A percentile compares a stretch with the other conserved stretches of the same genome.
Evolutionary conservation across 164 flowering plant species (phyloP).

Genomic region (Liriodendron chinense): DNA sequence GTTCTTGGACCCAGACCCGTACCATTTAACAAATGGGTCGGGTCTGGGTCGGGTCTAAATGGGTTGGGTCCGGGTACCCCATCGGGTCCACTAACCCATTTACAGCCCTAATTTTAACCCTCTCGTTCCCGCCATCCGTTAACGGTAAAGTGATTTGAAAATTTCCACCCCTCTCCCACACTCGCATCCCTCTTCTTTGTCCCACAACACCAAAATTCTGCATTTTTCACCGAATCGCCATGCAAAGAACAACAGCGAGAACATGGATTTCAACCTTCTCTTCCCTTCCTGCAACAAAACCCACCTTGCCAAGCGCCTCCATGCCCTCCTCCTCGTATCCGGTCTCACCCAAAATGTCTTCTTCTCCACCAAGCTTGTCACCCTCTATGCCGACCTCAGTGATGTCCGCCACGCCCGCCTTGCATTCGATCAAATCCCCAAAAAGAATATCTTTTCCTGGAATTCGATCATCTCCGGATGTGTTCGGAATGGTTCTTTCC

Average conservation of each 20-base stretch:
- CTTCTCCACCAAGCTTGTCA: constrained; percentile 54
- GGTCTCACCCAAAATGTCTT: constrained; percentile 41
- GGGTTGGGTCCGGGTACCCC: too few species aligned
- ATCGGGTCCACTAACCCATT: too few species aligned
- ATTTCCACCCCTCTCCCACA: too few species aligned
- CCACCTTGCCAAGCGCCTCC: constrained; percentile 43
- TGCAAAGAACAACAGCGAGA: constrained; percentile 8
- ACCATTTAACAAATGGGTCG: too few species aligned
- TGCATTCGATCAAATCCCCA: constrained; percentile 40
- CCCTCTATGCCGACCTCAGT: constrained; percentile 49
- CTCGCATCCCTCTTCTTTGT: too few species aligned
- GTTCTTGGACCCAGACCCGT: too few species aligned
- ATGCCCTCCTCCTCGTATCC: constrained; percentile 53
- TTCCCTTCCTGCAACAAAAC: constrained; percentile 42
- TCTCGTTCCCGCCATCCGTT: too few species aligned
- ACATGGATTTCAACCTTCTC: constrained; percentile 40
- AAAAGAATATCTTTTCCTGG: constrained; percentile 58
- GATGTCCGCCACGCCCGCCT: constrained; percentile 34
- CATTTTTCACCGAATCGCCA: not conserved
- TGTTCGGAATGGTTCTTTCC: constrained; percentile 41
- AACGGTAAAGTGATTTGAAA: too few species aligned
- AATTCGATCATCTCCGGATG: constrained; percentile 62
- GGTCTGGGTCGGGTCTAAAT: too few species aligned
- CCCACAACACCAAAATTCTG: too few species aligned
- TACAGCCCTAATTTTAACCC: too few species aligned